These are phyloP conservation scores for Blastosporella zonata DNA, from an alignment of 1,284 basidiomycete genomes.

Conservation along the genomic window DNA sequence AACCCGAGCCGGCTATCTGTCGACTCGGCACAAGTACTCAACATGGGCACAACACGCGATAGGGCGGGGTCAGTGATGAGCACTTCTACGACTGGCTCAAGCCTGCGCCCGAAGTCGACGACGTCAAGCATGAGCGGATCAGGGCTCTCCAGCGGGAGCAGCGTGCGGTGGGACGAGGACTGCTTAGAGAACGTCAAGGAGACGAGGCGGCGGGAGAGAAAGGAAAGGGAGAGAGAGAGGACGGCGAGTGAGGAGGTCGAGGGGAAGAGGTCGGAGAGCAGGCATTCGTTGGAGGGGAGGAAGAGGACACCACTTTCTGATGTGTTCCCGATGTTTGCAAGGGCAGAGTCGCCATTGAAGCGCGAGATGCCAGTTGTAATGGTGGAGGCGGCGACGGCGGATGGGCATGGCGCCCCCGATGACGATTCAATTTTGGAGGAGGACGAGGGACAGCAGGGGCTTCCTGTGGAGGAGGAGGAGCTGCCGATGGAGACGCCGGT, in stretches of 20 bases:
- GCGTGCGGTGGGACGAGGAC: conserved; percentile 65
- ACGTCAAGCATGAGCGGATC: conserved; percentile 43
- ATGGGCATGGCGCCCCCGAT: conserved; percentile 39
- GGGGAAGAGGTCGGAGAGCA: conserved; percentile 32
- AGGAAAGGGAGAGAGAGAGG: conserved; percentile 27
- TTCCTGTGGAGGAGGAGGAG: conserved; percentile 8
- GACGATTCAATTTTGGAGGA: conserved; percentile 25
- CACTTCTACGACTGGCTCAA: conserved; percentile 43
- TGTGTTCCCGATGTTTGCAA: conserved; percentile 43
- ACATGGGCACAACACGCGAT: conserved; percentile 19
- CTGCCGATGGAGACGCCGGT: conserved; percentile 41
- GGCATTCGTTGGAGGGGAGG: conserved; percentile 38
- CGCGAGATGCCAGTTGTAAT: conserved; percentile 38
- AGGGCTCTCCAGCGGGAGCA: conserved; percentile 45
- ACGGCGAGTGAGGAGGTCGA: conserved; percentile 22
- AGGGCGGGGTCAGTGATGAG: conserved; percentile 39
- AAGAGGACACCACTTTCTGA: conserved; percentile 45
- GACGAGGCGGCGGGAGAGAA: conserved; percentile 45
- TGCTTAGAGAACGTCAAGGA: conserved; percentile 54
- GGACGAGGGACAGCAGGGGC: conserved; percentile 10
- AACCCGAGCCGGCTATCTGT: conserved; percentile 40
- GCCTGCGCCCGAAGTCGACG: conserved; percentile 55
- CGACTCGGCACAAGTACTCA: conserved; percentile 35
- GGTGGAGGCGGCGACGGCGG: conserved; percentile 50
- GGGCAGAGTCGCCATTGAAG: conserved; percentile 5